Conservation (phyloP, 768 basidiomycete genomes). For the Cubamyces sp. region DNA sequence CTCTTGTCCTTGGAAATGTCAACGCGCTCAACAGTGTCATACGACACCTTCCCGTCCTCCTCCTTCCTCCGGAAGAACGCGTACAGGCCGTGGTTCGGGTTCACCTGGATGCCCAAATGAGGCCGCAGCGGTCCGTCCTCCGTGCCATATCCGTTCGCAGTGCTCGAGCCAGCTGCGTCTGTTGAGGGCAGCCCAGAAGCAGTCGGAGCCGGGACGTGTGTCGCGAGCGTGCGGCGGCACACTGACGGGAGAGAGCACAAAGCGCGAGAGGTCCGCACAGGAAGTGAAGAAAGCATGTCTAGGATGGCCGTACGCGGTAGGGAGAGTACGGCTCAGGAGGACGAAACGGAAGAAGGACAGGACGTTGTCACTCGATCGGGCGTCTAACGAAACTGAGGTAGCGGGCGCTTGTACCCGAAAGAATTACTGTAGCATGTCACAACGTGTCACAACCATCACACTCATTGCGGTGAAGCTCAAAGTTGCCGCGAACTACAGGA, state of each 20-base stretch:
- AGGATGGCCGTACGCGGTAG: background rate
- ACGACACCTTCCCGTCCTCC: conserved; percentile 52
- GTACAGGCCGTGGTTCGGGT: conserved; percentile 75
- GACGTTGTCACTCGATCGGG: background rate
- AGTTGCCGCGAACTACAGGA: too few species aligned
- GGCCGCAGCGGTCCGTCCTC: conserved; percentile 43
- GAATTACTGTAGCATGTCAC: conserved; percentile 10
- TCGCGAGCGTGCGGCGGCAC: conserved; percentile 18
- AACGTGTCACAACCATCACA: background rate
- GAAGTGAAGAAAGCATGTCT: conserved; percentile 11
- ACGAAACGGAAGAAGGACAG: background rate
- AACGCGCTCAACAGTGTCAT: conserved; percentile 50
- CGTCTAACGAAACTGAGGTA: conserved; percentile 1
- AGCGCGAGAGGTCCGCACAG: conserved; percentile 8
- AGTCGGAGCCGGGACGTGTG: conserved; percentile 9
- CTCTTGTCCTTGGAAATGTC: conserved; percentile 37
- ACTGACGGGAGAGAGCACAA: background rate
- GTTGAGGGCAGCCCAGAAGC: conserved; percentile 7
- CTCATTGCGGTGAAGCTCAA: too few species aligned
- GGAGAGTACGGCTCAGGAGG: background rate
- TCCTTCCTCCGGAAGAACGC: conserved; percentile 72
- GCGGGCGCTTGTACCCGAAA: background rate
- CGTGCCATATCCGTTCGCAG: conserved; percentile 1
- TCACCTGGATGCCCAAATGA: conserved; percentile 46
- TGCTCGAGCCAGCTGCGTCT: background rate